Evolutionary conservation across 208 protist genomes (phyloP), one percentile per base, ranked within the genome.

Genomic region (Acanthamoeba healyi): DNA sequence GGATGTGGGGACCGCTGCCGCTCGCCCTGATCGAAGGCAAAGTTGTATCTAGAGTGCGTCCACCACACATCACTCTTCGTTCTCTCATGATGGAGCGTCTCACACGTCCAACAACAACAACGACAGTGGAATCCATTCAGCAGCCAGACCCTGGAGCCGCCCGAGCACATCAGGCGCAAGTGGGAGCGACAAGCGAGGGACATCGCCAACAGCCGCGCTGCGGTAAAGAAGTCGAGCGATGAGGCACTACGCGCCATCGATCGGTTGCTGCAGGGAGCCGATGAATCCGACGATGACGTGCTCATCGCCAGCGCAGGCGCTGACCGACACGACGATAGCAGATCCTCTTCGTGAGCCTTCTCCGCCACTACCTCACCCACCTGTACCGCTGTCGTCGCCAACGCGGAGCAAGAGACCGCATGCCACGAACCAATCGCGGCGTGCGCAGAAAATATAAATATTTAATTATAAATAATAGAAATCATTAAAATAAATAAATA

Each of bases 111-210:
- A n/a, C n/a, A n/a, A n/a, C n/a, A n/a, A n/a, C n/a, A n/a, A n/a
- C n/a, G n/a, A 6, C 36, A 77, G 67, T 77, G 15, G 67, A 77
- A 77, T 44, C 67, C 67, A 15, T 77, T 77, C 34, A 77, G 24
- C 7, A 0, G 15, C 9, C 22, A 77, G 36, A 77, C 12, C 38
- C 22, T 77, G 6, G 67, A 77, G 7, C 3, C 38, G 5, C 67
- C 67, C 22, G 36, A 19, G 14, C 67, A 77, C 22, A 44, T 77
- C 38, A 77, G 46, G 38, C 14, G 36, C 1, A 38, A 44, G 26
- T 77, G 67, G 67, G 67, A 77, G 36, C 32, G 67, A 0, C 67
- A 77, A 22, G 67, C 67, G 26, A 77, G 22, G 36, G 67, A 77
- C 1, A 38, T 77, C 10, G 67, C 67, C 2, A 36, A 77, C 17